Base-by-base conservation (phyloP, 805 yeast genomes). In the Brettanomyces sp. region DNA sequence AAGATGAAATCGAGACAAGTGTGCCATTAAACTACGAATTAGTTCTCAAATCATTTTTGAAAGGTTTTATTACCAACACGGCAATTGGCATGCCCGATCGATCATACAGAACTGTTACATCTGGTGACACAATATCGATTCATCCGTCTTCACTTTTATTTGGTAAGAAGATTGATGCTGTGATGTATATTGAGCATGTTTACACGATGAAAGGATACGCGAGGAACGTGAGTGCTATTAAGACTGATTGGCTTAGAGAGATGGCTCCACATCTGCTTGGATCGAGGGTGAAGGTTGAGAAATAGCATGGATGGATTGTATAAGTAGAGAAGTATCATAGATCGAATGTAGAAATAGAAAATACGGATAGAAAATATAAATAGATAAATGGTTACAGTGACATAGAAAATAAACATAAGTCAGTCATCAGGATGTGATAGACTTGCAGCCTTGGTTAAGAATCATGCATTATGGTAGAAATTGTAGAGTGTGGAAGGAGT, bases 71-170 rank as follows among this genome's bases (percentile, higher is more conserved):
- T n/a, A 74, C 82, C 42, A 90, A 91, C 62, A 82, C 96, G 0
- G 99, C 99, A 0, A 77, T 93, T 18, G 95, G 96, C 9, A 78
- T 86, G 79, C 96, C 98, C 0, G 98, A 93, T 62, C 74, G 97
- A 57, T 84, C 96, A 3, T 93, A 82, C 66, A 73, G 95, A 58
- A 89, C 98, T 0, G 82, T 89, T 5, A 68, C 82, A 28, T 78
- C 85, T 1, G 95, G 95, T 24, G 96, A 88, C 62, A 69, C 86
- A 32, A 79, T 91, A 41, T 80, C 93, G 43, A 79, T 91, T 9
- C 98, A 91, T 59, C 98, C 98, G 0, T 85, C 95, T 0, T 87
- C 96, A 0, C 66, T 85, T 62, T 66, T 93, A 37, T 93, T 91
- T 64, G 96, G 96, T 5, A 76, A 76, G 52, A 76, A 77, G 53